A percentile compares a stretch with the other conserved stretches of the same genome.
Evolutionary conservation across 2,329 filamentous ascomycete genomes (phyloP).

Genomic region (Emericellopsis atlantica): DNA sequence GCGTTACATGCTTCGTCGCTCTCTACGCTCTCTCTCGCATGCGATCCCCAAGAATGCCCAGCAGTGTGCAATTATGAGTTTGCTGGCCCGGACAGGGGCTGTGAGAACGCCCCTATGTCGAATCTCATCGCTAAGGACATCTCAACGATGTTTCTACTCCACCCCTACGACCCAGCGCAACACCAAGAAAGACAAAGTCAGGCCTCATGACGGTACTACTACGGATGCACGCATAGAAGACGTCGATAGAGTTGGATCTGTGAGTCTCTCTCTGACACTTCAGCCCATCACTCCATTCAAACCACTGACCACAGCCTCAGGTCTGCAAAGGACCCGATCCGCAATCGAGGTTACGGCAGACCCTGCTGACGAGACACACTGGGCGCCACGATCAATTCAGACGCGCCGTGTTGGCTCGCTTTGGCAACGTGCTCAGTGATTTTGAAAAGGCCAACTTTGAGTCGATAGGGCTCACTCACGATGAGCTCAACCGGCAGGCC

Average conservation of each 20-base stretch:
- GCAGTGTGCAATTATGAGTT: too few species aligned
- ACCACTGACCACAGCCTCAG: conserved; percentile 7
- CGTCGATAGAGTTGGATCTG: background rate
- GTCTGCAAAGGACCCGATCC: conserved; percentile 20
- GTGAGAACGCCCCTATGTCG: background rate
- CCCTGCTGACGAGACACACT: conserved; percentile 8
- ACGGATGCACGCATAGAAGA: conserved; percentile 1
- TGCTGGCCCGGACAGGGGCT: background rate
- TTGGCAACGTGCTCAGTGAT: conserved; percentile 19
- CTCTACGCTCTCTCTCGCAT: too few species aligned
- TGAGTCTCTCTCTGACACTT: background rate
- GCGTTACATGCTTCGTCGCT: too few species aligned
- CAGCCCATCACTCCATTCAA: conserved; percentile 9
- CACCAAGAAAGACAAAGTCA: conserved; percentile 3
- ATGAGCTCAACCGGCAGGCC: conserved; percentile 30
- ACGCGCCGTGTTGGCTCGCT: conserved; percentile 19
- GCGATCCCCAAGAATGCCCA: too few species aligned
- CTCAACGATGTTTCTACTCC: background rate
- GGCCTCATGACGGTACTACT: background rate
- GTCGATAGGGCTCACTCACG: conserved; percentile 15
- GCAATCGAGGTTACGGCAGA: conserved; percentile 15
- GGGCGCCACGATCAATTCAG: conserved; percentile 19
- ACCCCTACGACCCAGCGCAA: background rate
- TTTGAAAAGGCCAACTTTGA: conserved; percentile 11
- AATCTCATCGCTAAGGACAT: background rate